Conservation (phyloP, 306 rosid species). For the Comarum palustre region DNA sequence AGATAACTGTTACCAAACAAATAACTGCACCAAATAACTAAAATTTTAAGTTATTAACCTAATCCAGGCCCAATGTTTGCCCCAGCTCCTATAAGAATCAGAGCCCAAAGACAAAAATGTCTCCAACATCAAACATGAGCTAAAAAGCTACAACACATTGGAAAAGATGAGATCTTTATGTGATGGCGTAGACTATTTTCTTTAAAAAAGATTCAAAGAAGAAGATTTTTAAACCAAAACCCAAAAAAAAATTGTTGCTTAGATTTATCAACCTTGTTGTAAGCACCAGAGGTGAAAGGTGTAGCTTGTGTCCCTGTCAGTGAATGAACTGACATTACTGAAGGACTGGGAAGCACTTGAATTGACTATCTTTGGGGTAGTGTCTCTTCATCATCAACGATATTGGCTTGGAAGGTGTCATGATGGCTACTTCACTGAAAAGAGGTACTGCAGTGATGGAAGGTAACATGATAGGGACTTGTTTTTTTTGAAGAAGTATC, state of each 20-base stretch:
- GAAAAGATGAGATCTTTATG: background rate
- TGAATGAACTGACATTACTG: conserved; percentile 38
- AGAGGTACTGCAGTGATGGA: too few species aligned
- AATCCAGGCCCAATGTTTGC: background rate
- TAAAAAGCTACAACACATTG: background rate
- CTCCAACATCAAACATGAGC: background rate
- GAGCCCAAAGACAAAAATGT: background rate
- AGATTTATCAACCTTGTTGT: conserved; percentile 7
- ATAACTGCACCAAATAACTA: background rate
- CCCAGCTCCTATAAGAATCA: background rate
- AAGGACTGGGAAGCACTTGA: conserved; percentile 49
- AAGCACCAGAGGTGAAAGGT: conserved; percentile 22
- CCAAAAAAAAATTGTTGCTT: too few species aligned
- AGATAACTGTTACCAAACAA: background rate
- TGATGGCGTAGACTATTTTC: background rate
- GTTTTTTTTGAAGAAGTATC: too few species aligned
- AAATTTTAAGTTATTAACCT: background rate
- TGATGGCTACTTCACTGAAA: too few species aligned
- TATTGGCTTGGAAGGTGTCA: conserved; percentile 32
- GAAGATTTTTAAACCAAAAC: background rate
- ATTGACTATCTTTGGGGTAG: conserved; percentile 44
- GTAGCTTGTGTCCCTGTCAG: conserved; percentile 41
- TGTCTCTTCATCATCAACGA: conserved; percentile 33
- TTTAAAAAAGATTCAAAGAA: background rate
- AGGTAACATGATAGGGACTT: too few species aligned